These are phyloP conservation scores for Yamadazyma blattariae DNA, from an alignment of 1,139 yeast species.

Conservation along the genomic window DNA sequence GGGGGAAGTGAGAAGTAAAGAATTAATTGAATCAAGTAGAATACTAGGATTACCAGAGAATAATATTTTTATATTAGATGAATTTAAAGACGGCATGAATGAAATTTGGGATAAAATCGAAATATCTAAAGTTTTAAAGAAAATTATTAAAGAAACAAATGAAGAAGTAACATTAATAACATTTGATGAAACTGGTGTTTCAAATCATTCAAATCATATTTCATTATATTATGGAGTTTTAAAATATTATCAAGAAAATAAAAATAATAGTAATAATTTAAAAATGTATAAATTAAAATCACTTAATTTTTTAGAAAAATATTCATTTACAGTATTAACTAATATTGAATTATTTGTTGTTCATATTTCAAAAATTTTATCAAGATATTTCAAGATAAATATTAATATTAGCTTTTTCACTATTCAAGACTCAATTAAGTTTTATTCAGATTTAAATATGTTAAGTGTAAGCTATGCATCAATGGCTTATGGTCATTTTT, in stretches of 20 bases:
- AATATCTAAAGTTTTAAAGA: constrained; percentile 29
- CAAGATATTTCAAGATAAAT: constrained; percentile 34
- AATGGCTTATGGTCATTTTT: constrained; percentile 78
- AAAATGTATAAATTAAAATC: constrained; percentile 41
- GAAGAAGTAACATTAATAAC: constrained; percentile 51
- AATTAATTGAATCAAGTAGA: constrained; percentile 55
- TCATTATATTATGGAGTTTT: constrained; percentile 59
- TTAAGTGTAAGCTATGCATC: constrained; percentile 64
- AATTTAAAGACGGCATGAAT: constrained; percentile 70
- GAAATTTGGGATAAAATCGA: constrained; percentile 58
- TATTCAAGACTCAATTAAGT: constrained; percentile 27
- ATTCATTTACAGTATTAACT: constrained; percentile 48
- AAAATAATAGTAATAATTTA: constrained; percentile 9
- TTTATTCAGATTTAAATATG: constrained; percentile 56
- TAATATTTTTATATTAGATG: constrained; percentile 47
- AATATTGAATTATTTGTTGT: constrained; percentile 42
- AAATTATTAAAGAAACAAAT: constrained; percentile 16
- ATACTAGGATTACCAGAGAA: constrained; percentile 50
- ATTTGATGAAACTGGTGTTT: constrained; percentile 81
- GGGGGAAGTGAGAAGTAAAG: constrained; percentile 60
- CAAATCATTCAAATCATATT: constrained; percentile 82
- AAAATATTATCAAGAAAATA: constrained; percentile 20
- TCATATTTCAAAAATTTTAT: constrained; percentile 27
- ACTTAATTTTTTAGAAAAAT: constrained; percentile 48
- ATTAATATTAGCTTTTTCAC: constrained; percentile 41